Conservation (phyloP, 257 asterid genomes). For the Scutellaria minor region DNA sequence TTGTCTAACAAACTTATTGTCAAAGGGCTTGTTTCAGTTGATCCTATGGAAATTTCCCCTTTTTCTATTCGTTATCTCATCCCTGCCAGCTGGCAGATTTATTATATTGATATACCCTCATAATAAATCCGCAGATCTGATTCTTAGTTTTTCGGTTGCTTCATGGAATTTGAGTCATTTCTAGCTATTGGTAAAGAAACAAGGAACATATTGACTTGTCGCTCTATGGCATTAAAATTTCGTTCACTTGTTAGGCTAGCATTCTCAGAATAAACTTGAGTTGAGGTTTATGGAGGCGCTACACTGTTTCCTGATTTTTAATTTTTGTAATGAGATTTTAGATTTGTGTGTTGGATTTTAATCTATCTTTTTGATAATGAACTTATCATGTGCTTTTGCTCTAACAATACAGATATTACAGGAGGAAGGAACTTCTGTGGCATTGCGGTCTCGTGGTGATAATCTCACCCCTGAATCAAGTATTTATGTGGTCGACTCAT, state of each 20-base stretch:
- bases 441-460: constrained; percentile 56
- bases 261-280: not conserved
- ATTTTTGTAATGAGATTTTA: no score
- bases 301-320: not conserved
- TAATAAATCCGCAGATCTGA: not conserved
- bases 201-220: not conserved
- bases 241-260: not conserved
- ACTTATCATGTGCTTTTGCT: constrained; percentile 27
- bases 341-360: not conserved
- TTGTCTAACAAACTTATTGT: not conserved
- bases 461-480: constrained; percentile 44
- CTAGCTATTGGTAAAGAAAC: not conserved
- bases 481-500: constrained; percentile 53
- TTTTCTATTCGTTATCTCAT: not conserved
- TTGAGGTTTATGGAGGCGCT: not conserved
- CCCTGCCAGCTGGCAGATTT: not conserved
- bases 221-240: not conserved
- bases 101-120: not conserved
- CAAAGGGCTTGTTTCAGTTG: not conserved
- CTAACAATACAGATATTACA: constrained; percentile 47
- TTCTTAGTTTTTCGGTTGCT: not conserved
- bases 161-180: not conserved
- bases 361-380: constrained; percentile 4
- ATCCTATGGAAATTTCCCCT: not conserved
- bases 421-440: constrained; percentile 51